Evolutionary conservation across 257 asterid species (phyloP), one percentile per base, ranked within the genome.

Genomic region (Solanum bulbocastanum): DNA sequence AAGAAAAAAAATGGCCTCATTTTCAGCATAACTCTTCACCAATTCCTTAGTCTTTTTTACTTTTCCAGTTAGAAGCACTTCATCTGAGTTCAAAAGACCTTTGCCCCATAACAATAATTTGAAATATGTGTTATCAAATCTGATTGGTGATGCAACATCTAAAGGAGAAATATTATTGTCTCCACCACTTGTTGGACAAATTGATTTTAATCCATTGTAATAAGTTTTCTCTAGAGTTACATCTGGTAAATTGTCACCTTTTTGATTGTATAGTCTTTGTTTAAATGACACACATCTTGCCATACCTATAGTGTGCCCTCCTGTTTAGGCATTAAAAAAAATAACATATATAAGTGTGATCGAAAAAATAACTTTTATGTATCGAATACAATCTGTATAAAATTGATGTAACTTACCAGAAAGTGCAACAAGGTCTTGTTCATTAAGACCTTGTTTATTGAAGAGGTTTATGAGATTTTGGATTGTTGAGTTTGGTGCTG

Each of bases 401-500:
- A 74, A 75, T 75, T 75, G 22, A 79, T 44, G 2, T 79, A 81
- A n/a, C 68, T 83, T 44, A 94, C 98, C 98, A 1, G 98, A 96
- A 40, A 94, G 96, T 74, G 99, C 94, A 44, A 95, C 98, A 36
- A 96, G 96, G 84, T 95, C 98, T 87, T 93, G 89, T 86, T 87
- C 91, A 36, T 92, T 40, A 30, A 94, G 94, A 88, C 96, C 98
- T 90, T 96, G 92, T 71, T 87, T 92, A n/a, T 66, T 88, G 91
- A 96, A 96, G 86, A 89, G 87, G 3, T 87, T 83, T 16, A 92
- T 32, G 14, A 96, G 94, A 30, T 90, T 90, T 86, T 93, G 94
- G 92, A 96, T 89, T 33, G 98, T 94, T 72, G 98, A 93, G 87
- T 95, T 95, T 4, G 98, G 98, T 22, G 96, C 96, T 1, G 98